Evolutionary conservation across 371 early-diverging fungal genomes (phyloP).

Genomic region (Mortierella sp.): DNA sequence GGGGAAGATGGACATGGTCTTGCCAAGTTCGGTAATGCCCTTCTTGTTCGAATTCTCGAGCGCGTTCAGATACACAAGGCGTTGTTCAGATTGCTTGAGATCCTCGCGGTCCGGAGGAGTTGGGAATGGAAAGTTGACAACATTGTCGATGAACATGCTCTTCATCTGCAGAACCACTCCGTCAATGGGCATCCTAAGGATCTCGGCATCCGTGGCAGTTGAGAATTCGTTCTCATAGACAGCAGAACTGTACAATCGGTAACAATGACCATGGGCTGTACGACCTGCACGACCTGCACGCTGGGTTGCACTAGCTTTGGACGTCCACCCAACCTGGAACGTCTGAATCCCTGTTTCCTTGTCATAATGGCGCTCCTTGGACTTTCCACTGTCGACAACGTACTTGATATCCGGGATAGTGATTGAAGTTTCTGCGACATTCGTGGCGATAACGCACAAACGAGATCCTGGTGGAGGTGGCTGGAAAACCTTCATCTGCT

Average conservation of each 20-base stretch:
- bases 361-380: conserved; percentile 91
- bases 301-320: conserved; percentile 93
- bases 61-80: conserved; percentile 81
- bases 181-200: conserved; percentile 95
- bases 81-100: conserved; percentile 77
- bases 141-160: conserved; percentile 93
- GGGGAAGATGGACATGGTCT: conserved; percentile 92
- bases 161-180: conserved; percentile 96
- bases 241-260: conserved; percentile 95
- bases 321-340: conserved; percentile 92
- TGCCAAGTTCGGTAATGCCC: conserved; percentile 88
- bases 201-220: conserved; percentile 93
- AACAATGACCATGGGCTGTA: conserved; percentile 97
- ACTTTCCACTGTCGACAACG: conserved; percentile 97
- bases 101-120: conserved; percentile 79
- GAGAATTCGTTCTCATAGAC: conserved; percentile 93
- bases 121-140: conserved; percentile 97
- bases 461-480: conserved; percentile 90
- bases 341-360: conserved; percentile 86
- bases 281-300: conserved; percentile 99
- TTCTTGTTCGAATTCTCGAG: conserved; percentile 68
- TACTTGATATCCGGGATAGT: conserved; percentile 98
- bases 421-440: conserved; percentile 99
- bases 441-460: conserved; percentile 97
- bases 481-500: conserved; percentile 91